Percentiles rank a stretch among this genome's conserved stretches.
Conservation (phyloP, 495 filamentous ascomycete genomes). For the Tuber microsphaerosporum region DNA sequence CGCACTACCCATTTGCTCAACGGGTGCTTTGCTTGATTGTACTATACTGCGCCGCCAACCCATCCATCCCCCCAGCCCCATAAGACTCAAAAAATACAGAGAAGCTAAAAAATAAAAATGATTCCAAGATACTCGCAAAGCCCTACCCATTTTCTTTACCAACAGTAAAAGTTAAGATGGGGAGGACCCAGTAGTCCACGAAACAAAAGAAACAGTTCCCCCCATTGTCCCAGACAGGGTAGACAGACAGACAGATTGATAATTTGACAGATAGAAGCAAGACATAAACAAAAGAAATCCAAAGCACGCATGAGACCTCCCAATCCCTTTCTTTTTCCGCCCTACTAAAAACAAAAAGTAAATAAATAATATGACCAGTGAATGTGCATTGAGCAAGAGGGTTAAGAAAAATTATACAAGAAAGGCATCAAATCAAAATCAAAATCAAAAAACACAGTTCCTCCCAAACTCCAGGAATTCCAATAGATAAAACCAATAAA, state of each 20-base stretch:
- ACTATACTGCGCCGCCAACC: not conserved
- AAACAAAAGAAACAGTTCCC: slow-evolving; percentile 12
- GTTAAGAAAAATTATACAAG: slow-evolving; percentile 2
- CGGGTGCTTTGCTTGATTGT: not conserved
- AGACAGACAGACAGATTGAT: slow-evolving; percentile 10
- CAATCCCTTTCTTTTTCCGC: not conserved
- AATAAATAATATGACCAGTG: not conserved
- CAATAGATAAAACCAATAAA: not conserved
- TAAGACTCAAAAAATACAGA: not conserved
- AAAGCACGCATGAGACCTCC: not conserved
- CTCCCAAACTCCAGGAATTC: slow-evolving; percentile 6
- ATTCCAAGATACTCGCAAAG: slow-evolving; percentile 12
- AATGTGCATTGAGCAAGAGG: not conserved
- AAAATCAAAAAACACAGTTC: slow-evolving; percentile 19
- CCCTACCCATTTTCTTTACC: slow-evolving; percentile 8
- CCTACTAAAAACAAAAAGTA: not conserved
- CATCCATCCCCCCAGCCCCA: not conserved
- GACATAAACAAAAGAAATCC: not conserved
- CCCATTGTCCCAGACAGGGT: slow-evolving; percentile 19
- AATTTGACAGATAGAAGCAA: not conserved
- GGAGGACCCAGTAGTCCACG: slow-evolving; percentile 8
- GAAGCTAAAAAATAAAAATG: slow-evolving; percentile 9
- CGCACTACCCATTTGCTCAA: not conserved
- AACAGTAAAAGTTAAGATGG: not conserved
- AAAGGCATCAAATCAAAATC: slow-evolving; percentile 14